Evolutionary conservation across 1,139 yeast genomes (phyloP).

Genomic region (Zhuliangozyma parablackwelliae): DNA sequence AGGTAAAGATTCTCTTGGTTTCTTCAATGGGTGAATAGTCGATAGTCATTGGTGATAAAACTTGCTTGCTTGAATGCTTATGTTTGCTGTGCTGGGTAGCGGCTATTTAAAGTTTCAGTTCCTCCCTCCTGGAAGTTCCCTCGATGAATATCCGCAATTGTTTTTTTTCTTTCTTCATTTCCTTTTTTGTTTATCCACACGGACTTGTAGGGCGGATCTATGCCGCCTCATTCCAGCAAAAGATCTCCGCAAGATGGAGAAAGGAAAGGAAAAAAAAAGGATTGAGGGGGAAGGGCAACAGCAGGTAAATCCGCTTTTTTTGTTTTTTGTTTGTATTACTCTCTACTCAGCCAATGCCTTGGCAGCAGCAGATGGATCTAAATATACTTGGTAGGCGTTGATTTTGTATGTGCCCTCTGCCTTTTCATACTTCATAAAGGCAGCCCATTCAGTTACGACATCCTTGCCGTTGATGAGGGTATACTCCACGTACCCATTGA

Average conservation of each 20-base stretch:
- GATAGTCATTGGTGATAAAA: constrained; percentile 3
- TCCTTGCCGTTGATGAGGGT: constrained; percentile 15
- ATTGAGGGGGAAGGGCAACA: no score
- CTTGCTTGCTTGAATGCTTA: not conserved
- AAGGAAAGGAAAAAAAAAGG: no score
- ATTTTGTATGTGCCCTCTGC: constrained; percentile 8
- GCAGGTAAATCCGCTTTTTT: no score
- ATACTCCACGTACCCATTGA: constrained; percentile 20
- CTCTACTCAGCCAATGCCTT: constrained; percentile 12
- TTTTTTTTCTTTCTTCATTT: no score
- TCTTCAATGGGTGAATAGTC: constrained; percentile 13
- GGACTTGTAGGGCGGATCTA: no score
- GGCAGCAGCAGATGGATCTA: constrained; percentile 14
- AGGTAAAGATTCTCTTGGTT: constrained; percentile 14
- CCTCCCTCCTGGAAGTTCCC: no score
- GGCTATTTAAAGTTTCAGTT: no score
- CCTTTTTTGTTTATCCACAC: no score
- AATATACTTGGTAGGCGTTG: constrained; percentile 19
- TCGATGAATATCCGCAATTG: no score
- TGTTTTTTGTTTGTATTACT: not conserved
- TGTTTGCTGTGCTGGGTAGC: not conserved
- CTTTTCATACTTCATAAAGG: constrained; percentile 12
- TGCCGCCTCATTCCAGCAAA: no score
- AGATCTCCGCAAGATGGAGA: no score
- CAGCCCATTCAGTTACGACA: constrained; percentile 18